Evolutionary conservation across 2,329 filamentous ascomycete species (phyloP).

Genomic region (Diplodia intermedia): DNA sequence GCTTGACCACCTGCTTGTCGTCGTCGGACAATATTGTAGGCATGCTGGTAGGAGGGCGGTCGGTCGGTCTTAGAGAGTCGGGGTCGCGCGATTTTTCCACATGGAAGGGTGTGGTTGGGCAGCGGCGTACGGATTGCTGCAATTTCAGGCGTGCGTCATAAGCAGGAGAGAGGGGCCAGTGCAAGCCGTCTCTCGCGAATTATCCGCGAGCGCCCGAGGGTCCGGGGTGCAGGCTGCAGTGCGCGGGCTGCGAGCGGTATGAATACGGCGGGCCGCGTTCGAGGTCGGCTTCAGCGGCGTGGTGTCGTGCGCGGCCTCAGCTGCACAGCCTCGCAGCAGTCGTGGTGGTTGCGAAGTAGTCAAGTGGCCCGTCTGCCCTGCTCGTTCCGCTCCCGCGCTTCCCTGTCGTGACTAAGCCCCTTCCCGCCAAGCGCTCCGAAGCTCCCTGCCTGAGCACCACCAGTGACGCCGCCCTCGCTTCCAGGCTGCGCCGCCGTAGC

Average conservation of each 20-base stretch:
- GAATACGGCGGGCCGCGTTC: slow-evolving; percentile 15
- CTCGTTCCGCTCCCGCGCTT: slow-evolving; percentile 8
- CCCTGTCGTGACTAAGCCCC: slow-evolving; percentile 30
- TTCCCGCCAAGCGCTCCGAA: not conserved
- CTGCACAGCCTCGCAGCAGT: slow-evolving; percentile 26
- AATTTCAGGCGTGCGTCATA: slow-evolving; percentile 32
- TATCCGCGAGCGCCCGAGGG: slow-evolving; percentile 21
- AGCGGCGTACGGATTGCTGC: slow-evolving; percentile 18
- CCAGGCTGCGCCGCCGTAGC: not conserved
- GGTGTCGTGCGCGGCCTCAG: slow-evolving; percentile 26
- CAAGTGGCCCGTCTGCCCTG: slow-evolving; percentile 22
- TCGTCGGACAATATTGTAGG: slow-evolving; percentile 81
- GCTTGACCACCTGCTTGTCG: slow-evolving; percentile 96
- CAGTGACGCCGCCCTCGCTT: not conserved
- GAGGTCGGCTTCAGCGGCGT: slow-evolving; percentile 9
- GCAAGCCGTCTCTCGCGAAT: slow-evolving; percentile 20
- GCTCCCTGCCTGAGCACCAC: not conserved
- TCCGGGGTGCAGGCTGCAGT: slow-evolving; percentile 10
- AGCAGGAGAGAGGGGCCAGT: slow-evolving; percentile 30
- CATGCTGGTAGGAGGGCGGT: slow-evolving; percentile 43
- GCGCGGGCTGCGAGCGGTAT: slow-evolving; percentile 13
- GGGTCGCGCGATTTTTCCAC: slow-evolving; percentile 15
- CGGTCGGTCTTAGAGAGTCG: slow-evolving; percentile 18
- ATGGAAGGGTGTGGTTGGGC: slow-evolving; percentile 31
- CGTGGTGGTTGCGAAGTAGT: slow-evolving; percentile 25